Evolutionary conservation across 2,329 filamentous ascomycete species (phyloP).

Genomic region (Trichoderma koningii): DNA sequence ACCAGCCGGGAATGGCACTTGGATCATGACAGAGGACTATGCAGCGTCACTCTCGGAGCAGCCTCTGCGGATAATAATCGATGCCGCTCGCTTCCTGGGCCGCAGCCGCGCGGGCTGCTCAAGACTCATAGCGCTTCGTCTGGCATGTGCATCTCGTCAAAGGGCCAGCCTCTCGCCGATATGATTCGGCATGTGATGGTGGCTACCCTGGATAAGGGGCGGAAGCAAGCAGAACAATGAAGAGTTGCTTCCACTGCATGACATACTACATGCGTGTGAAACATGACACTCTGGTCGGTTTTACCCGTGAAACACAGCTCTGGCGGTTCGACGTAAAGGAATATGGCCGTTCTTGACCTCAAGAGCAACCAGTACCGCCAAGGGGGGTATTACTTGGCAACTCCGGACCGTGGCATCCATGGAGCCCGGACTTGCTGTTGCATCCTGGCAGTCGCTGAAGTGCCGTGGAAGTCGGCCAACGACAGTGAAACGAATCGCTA

Average conservation of each 20-base stretch:
- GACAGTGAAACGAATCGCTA: background rate
- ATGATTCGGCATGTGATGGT: background rate
- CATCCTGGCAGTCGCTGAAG: background rate
- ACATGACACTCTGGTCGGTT: background rate
- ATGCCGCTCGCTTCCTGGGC: background rate
- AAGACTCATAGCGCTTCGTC: slow-evolving; percentile 9
- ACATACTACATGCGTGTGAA: background rate
- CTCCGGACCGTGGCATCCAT: background rate
- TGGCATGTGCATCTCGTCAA: background rate
- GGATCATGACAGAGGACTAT: background rate
- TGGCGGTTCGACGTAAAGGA: too few species aligned
- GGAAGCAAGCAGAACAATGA: background rate
- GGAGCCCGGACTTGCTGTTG: background rate
- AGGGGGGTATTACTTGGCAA: background rate
- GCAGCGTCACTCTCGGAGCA: background rate
- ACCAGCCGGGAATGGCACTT: background rate
- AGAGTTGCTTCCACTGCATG: background rate
- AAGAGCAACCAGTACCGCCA: background rate
- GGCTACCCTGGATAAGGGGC: slow-evolving; percentile 1
- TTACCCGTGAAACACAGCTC: background rate
- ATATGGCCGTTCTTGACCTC: background rate
- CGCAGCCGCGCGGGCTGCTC: background rate
- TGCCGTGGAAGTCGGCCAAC: slow-evolving; percentile 6
- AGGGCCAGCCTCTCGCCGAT: background rate
- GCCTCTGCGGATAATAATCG: background rate